Base-by-base conservation (phyloP, 768 basidiomycete species). In the Astraeus odoratus region DNA sequence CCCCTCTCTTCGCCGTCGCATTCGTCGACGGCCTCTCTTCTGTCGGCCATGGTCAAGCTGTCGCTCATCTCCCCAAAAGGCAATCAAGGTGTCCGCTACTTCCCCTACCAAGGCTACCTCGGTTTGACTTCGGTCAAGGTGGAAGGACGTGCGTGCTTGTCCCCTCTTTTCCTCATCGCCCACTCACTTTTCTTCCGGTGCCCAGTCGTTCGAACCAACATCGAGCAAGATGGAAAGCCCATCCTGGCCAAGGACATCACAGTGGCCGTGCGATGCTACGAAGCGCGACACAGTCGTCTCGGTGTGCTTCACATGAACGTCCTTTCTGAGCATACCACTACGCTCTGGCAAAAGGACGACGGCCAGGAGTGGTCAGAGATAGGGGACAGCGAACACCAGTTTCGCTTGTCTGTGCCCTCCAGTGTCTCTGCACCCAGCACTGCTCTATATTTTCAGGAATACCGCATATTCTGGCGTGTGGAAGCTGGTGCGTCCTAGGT, bases 261-360 rank as follows among this genome's bases (percentile, higher is more conserved):
- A 41, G 72, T 95, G 54, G 76, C 80, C n/a, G 76, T 92, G 35
- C 77, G 87, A 35, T 92, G 88, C 65, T 90, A 90, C 60, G 88
- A 92, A 69, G 73, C 82, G 33, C 78, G 86, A 25, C 64, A 81
- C 41, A 77, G 77, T 48, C 80, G 78, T 50, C 65, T 80, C 45
- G 77, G 77, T 43, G 63, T 73, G 13, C 50, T 72, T 20, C 75
- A 77, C 35, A 77, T 81, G 27, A 85, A 83, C 43, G 52, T 86
- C 24, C 73, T 90, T 50, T 83, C 78, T 55, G 84, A 89, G 51
- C 69, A 79, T 56, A 71, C 76, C 8, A 71, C 80, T 51, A 67
- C 75, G 9, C 73, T 91, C 34, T 90, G 88, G 87, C 67, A 72
- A 35, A 81, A 83, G 56, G 73, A 75, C 15, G 73, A 75, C 42